phyloP scores from a whole-genome alignment of 768 basidiomycete genomes.

The Ramaria sp. region DNA sequence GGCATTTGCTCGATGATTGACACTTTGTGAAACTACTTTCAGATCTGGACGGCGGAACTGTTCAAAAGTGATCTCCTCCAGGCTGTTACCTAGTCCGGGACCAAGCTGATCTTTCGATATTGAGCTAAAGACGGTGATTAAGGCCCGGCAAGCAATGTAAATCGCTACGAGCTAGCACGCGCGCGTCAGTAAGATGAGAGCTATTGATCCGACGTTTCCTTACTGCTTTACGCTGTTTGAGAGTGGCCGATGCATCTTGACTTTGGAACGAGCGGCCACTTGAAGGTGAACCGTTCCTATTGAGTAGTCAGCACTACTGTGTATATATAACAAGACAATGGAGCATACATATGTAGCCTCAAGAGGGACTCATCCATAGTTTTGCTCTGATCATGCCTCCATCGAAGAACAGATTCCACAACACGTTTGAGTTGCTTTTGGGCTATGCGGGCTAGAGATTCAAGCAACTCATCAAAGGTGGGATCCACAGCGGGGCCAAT shows the following conservation, averaged over 20 bases:
- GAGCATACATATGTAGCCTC: conserved; percentile 30
- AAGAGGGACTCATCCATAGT: conserved; percentile 39
- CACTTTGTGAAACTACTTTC: conserved; percentile 52
- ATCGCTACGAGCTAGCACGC: conserved; percentile 52
- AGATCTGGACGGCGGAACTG: conserved; percentile 67
- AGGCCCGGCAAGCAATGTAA: conserved; percentile 82
- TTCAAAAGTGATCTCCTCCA: conserved; percentile 87
- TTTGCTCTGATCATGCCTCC: conserved; percentile 71
- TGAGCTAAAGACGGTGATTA: conserved; percentile 65
- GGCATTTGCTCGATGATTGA: conserved; percentile 71
- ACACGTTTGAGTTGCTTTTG: conserved; percentile 78
- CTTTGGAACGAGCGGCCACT: background rate
- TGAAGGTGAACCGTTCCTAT: conserved; percentile 1
- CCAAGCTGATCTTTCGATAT: conserved; percentile 70
- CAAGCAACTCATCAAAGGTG: conserved; percentile 77
- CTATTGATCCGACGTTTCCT: conserved; percentile 5
- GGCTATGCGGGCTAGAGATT: conserved; percentile 76
- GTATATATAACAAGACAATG: background rate
- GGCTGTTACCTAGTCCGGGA: conserved; percentile 61
- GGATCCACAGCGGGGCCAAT: conserved; percentile 67
- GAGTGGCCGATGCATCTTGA: conserved; percentile 38
- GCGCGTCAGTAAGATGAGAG: background rate
- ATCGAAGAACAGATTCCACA: conserved; percentile 78
- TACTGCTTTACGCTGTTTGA: conserved; percentile 58
- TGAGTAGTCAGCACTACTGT: background rate